phyloP scores from a whole-genome alignment of 306 rosid genomes.

The Cicer arietinum region DNA sequence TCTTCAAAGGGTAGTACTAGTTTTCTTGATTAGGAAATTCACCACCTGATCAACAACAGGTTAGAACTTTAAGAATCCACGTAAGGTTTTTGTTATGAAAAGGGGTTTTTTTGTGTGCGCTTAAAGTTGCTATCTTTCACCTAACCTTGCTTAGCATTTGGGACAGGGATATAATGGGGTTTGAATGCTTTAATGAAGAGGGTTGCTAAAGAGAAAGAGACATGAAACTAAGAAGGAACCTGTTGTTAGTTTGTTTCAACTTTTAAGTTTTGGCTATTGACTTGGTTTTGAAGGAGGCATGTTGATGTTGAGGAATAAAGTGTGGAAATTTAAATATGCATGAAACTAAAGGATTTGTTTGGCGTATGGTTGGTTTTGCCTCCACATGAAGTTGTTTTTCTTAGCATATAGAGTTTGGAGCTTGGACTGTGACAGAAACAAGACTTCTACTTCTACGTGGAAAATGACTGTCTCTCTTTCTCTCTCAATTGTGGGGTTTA shows the following conservation, averaged over 20 bases:
- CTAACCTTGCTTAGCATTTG: slow-evolving; percentile 93
- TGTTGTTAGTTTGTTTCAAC: slow-evolving; percentile 53
- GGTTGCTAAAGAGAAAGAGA: slow-evolving; percentile 90
- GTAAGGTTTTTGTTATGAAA: slow-evolving; percentile 54
- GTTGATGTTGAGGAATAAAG: slow-evolving; percentile 52
- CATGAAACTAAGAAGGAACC: slow-evolving; percentile 66
- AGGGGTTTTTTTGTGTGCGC: slow-evolving; percentile 48
- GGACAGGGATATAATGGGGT: slow-evolving; percentile 54
- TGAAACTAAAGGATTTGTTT: slow-evolving; percentile 42
- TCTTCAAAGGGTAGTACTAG: not conserved
- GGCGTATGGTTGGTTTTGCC: slow-evolving; percentile 80
- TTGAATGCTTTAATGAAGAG: slow-evolving; percentile 33
- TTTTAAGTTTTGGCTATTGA: slow-evolving; percentile 53
- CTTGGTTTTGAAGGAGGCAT: slow-evolving; percentile 74
- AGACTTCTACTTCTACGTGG: slow-evolving; percentile 67
- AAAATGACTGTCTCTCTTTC: slow-evolving; percentile 66
- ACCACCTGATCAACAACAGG: slow-evolving; percentile 48
- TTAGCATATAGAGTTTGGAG: slow-evolving; percentile 31
- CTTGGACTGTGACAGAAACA: slow-evolving; percentile 61
- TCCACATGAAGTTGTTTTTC: slow-evolving; percentile 58
- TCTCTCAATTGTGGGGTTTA: slow-evolving; percentile 51
- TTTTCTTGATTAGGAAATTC: slow-evolving; percentile 51
- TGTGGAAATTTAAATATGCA: not conserved
- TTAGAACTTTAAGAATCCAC: slow-evolving; percentile 50
- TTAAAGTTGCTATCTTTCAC: slow-evolving; percentile 73